Evolutionary conservation across 1,139 yeast genomes (phyloP).

Genomic region (Pneumocystis carinii): DNA sequence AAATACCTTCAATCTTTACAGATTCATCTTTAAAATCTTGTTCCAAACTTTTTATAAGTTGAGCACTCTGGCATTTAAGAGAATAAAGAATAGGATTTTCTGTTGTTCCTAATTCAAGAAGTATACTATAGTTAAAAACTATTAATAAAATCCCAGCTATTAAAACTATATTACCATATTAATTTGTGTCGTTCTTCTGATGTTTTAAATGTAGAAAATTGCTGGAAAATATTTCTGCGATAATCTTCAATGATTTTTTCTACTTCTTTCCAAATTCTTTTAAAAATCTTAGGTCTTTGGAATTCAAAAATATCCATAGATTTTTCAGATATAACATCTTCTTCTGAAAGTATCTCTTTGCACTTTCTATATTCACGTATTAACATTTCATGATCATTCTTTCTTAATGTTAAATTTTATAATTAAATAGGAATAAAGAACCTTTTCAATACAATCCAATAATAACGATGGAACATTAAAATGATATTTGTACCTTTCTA

Average conservation of each 20-base stretch:
- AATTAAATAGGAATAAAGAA: not conserved
- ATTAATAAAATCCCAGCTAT: not conserved
- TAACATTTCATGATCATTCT: slow-evolving; percentile 53
- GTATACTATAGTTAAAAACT: slow-evolving; percentile 20
- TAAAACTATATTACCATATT: slow-evolving; percentile 25
- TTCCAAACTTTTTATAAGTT: slow-evolving; percentile 27
- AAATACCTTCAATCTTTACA: slow-evolving; percentile 24
- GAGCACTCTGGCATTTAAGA: slow-evolving; percentile 33
- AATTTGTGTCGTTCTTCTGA: slow-evolving; percentile 38
- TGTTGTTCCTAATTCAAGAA: slow-evolving; percentile 44
- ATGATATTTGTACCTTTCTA: slow-evolving; percentile 46
- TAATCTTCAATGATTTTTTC: slow-evolving; percentile 50
- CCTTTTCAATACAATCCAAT: slow-evolving; percentile 32
- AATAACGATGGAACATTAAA: slow-evolving; percentile 60
- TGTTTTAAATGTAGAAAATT: slow-evolving; percentile 32
- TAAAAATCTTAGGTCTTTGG: slow-evolving; percentile 23
- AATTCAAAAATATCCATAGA: not conserved
- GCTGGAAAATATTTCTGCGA: slow-evolving; percentile 45
- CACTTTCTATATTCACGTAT: slow-evolving; percentile 52
- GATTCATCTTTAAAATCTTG: slow-evolving; percentile 25
- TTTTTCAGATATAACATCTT: slow-evolving; percentile 16
- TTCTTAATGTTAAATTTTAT: not conserved
- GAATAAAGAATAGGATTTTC: slow-evolving; percentile 56
- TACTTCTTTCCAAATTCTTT: slow-evolving; percentile 52
- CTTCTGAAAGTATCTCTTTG: slow-evolving; percentile 28